Evolutionary conservation across 202 grass and related monocot species (phyloP).

Genomic region (Carex arenaria): DNA sequence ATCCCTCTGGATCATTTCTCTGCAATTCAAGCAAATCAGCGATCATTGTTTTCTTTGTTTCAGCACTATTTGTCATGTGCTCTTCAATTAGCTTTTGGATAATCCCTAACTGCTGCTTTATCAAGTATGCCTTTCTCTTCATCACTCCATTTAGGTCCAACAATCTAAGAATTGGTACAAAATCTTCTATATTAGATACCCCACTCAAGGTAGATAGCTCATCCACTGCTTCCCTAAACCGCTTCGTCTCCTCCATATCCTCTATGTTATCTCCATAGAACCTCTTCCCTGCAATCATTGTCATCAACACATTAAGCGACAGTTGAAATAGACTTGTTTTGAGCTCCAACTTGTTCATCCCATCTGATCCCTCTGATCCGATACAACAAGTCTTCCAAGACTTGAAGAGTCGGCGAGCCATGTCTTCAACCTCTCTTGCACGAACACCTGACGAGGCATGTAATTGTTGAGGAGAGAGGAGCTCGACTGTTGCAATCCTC

Average conservation of each 20-base stretch:
- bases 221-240: conserved; percentile 33
- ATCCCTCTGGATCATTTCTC: conserved; percentile 29
- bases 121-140: background rate
- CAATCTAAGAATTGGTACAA: conserved; percentile 33
- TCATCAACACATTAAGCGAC: conserved; percentile 42
- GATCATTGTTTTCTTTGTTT: conserved; percentile 9
- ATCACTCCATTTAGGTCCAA: conserved; percentile 34
- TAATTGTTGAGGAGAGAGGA: conserved; percentile 31
- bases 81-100: conserved; percentile 20
- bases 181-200: conserved; percentile 32
- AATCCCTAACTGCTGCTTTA: conserved; percentile 15
- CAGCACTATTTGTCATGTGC: background rate
- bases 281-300: conserved; percentile 16
- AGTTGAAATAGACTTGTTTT: conserved; percentile 43
- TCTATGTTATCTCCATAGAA: conserved; percentile 19
- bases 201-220: conserved; percentile 25
- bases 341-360: conserved; percentile 20
- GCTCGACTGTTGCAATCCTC: conserved; percentile 38
- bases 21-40: conserved; percentile 39
- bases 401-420: background rate
- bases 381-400: background rate
- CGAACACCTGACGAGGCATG: conserved; percentile 26
- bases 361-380: background rate
- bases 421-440: conserved; percentile 18
- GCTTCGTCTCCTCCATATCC: conserved; percentile 16